Conservation (phyloP, 1,284 basidiomycete genomes). For the Microbotryum violaceum region DNA sequence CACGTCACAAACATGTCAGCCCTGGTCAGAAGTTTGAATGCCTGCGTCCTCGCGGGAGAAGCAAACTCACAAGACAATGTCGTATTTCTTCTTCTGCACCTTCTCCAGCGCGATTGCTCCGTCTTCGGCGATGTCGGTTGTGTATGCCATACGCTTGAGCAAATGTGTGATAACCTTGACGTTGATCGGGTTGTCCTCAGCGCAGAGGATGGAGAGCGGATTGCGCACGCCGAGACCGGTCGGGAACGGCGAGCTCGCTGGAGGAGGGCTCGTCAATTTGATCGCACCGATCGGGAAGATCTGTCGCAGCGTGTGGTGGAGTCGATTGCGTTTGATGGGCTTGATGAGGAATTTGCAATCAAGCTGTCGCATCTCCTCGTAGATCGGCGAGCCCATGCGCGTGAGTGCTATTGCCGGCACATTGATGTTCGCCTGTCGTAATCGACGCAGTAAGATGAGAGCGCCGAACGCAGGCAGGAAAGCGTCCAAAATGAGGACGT, state of each 20-base stretch:
- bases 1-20: too few relatives aligned
- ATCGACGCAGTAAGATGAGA: slow-evolving; percentile 19
- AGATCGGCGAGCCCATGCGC: slow-evolving; percentile 28
- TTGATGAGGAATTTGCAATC: slow-evolving; percentile 31
- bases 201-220: slow-evolving; percentile 25
- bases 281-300: slow-evolving; percentile 21
- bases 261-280: background rate
- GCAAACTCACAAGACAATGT: slow-evolving; percentile 18
- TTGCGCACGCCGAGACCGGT: slow-evolving; percentile 13
- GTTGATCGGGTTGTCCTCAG: slow-evolving; percentile 30
- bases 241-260: slow-evolving; percentile 17
- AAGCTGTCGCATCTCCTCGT: slow-evolving; percentile 27
- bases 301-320: slow-evolving; percentile 27
- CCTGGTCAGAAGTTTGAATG: too few relatives aligned
- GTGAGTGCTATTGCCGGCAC: slow-evolving; percentile 24
- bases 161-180: slow-evolving; percentile 30
- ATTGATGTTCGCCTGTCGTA: slow-evolving; percentile 19
- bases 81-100: slow-evolving; percentile 26
- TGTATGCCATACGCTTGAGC: slow-evolving; percentile 26
- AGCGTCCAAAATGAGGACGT: slow-evolving; percentile 25
- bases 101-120: slow-evolving; percentile 25
- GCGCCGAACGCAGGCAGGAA: slow-evolving; percentile 29
- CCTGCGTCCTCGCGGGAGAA: background rate
- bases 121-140: slow-evolving; percentile 22
- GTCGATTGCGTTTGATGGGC: slow-evolving; percentile 30